Base-by-base conservation (phyloP, 2,329 filamentous ascomycete species). In the Fusarium cicatricum region DNA sequence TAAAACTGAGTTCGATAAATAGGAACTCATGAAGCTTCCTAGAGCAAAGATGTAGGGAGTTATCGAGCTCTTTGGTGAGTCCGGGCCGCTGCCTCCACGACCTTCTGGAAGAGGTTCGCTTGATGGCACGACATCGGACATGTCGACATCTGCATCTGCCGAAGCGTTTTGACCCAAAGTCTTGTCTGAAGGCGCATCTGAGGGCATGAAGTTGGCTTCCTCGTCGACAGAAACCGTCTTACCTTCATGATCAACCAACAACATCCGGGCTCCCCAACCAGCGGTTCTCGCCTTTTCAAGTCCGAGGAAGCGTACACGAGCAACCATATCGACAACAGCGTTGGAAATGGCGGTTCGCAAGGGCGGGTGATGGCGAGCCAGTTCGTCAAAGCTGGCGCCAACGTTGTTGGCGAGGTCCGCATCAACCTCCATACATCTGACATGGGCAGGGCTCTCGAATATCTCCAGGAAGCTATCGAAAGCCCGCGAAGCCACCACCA, bases 371-470 rank as follows among this genome's bases (percentile, higher is more conserved):
- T 99, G 95, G 34, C 95, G 88, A 46, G 94, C 90, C 55, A 99
- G 83, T 74, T 99, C 95, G 72, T 99, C 95, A 69, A 99, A 97
- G 34, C 88, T 90, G 21, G 85, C 85, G 11, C 95, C 95, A 43
- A 99, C 83, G 33, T 86, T 85, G 26, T 84, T 84, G 10, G 93
- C 84, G 53, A 96, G 81, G 31, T 81, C 79, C 5, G 83, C 79
- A 62, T 97, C 94, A 32, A 81, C 80, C 59, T 91, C 87, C 82
- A 99, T 87, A 60, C 89, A 90, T 66, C 90, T 91, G 53, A 99
- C 87, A 74, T 99, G 96, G 14, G 87, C 84, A 3, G 92, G 88
- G 64, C 92, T 98, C 74, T 97, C 91, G 64, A 99, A 99, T n/a
- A 98, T 92, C 71, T 97, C 91, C 62, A 99, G 90, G 72, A 93